Conservation (phyloP, 129 eudicot species). For the Helianthus tuberosus region DNA sequence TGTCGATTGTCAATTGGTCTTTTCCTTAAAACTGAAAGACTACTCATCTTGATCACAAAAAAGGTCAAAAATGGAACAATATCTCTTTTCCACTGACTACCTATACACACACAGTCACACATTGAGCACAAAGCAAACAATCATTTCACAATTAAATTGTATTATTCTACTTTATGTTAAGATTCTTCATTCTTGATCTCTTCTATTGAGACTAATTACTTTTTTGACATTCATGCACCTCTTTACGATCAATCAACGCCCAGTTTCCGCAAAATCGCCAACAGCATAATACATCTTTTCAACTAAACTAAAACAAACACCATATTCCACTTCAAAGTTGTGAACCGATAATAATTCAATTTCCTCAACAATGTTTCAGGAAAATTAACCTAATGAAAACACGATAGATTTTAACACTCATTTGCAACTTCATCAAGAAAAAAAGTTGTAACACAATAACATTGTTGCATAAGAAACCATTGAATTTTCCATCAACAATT, state of each 20-base stretch:
- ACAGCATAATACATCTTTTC: not conserved
- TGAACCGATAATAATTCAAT: not conserved
- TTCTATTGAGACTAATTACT: not conserved
- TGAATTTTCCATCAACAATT: not conserved
- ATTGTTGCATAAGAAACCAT: not conserved
- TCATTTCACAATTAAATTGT: constrained; percentile 38
- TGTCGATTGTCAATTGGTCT: not conserved
- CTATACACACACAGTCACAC: constrained; percentile 12
- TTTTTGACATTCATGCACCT: constrained; percentile 12
- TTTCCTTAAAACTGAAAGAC: constrained; percentile 1
- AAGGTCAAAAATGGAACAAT: not conserved
- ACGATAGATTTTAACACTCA: not conserved
- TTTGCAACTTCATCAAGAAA: not conserved
- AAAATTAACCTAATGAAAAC: not conserved
- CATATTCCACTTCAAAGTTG: not conserved
- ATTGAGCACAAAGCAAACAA: constrained; percentile 53
- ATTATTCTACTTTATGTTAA: constrained; percentile 5
- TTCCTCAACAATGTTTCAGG: constrained; percentile 15
- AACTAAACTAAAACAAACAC: not conserved
- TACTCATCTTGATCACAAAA: not conserved
- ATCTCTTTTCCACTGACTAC: not conserved
- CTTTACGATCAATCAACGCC: constrained; percentile 1
- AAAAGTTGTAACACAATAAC: not conserved
- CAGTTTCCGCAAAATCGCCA: not conserved
- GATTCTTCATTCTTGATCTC: constrained; percentile 19